phyloP scores from a whole-genome alignment of 352 stramenopile species.

The Phytopythium chamaehyphon region DNA sequence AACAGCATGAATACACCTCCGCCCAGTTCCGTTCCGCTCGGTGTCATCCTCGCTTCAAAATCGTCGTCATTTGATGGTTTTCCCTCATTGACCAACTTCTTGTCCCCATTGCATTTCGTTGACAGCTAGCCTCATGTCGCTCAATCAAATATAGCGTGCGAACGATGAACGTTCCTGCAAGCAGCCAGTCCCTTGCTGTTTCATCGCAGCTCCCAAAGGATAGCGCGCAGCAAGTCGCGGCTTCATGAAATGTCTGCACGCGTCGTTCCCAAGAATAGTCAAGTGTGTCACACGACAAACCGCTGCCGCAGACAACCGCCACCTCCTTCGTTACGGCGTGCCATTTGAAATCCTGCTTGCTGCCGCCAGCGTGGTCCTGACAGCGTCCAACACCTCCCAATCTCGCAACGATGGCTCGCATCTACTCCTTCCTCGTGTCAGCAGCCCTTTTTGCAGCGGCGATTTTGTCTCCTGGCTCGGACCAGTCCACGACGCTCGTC shows the following conservation, averaged over 20 bases:
- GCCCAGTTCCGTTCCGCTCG: constrained; percentile 62
- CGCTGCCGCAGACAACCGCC: background rate
- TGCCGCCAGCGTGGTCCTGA: background rate
- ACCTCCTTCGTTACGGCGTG: background rate
- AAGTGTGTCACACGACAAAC: constrained; percentile 1
- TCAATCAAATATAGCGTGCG: background rate
- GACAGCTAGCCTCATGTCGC: too few species aligned
- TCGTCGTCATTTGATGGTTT: background rate
- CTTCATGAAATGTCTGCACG: too few species aligned
- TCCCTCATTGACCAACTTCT: background rate
- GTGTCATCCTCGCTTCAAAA: background rate
- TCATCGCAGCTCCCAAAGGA: background rate
- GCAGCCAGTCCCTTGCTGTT: background rate
- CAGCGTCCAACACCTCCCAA: background rate
- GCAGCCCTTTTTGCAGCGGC: constrained; percentile 8
- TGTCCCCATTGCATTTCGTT: too few species aligned
- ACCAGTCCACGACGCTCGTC: background rate
- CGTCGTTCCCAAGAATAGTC: background rate
- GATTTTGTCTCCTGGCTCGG: constrained; percentile 1
- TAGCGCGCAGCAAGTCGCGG: background rate
- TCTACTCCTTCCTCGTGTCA: constrained; percentile 17
- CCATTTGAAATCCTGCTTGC: background rate
- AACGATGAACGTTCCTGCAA: constrained; percentile 7
- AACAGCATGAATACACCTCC: constrained; percentile 54
- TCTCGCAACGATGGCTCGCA: constrained; percentile 15